Percentiles rank a stretch among this genome's conserved stretches.
phyloP scores from a whole-genome alignment of 108 stramenopile species.

The Parmales sp. region DNA sequence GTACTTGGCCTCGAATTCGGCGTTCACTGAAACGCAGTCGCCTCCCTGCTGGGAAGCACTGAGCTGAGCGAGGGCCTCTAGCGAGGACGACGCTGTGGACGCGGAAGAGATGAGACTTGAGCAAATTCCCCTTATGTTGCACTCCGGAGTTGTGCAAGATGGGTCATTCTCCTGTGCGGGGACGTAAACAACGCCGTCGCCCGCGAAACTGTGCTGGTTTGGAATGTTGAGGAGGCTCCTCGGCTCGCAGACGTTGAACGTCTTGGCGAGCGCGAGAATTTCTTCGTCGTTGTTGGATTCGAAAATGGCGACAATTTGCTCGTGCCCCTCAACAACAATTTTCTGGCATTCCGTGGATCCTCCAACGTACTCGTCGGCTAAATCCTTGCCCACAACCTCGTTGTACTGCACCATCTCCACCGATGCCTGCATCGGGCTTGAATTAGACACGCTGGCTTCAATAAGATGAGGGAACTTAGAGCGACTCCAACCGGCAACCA shows the following conservation, averaged over 20 bases:
- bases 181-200: constrained; percentile 65
- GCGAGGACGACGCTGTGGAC: background rate
- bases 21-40: background rate
- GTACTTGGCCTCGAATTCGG: background rate
- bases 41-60: background rate
- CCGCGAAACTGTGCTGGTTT: constrained; percentile 53
- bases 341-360: constrained; percentile 58
- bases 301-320: constrained; percentile 27
- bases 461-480: constrained; percentile 72
- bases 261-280: constrained; percentile 21
- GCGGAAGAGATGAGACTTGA: constrained; percentile 11
- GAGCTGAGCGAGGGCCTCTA: background rate
- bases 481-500: constrained; percentile 65
- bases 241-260: constrained; percentile 63
- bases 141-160: constrained; percentile 42
- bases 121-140: constrained; percentile 69
- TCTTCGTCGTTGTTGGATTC: constrained; percentile 14
- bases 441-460: constrained; percentile 60
- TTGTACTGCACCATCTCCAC: constrained; percentile 73
- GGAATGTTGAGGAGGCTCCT: constrained; percentile 26
- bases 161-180: constrained; percentile 82
- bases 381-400: constrained; percentile 51
- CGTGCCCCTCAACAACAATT: constrained; percentile 55
- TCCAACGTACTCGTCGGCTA: constrained; percentile 46
- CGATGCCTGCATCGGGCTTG: constrained; percentile 64